Base-by-base conservation (phyloP, 768 basidiomycete species). In the Termitomyces sp. region DNA sequence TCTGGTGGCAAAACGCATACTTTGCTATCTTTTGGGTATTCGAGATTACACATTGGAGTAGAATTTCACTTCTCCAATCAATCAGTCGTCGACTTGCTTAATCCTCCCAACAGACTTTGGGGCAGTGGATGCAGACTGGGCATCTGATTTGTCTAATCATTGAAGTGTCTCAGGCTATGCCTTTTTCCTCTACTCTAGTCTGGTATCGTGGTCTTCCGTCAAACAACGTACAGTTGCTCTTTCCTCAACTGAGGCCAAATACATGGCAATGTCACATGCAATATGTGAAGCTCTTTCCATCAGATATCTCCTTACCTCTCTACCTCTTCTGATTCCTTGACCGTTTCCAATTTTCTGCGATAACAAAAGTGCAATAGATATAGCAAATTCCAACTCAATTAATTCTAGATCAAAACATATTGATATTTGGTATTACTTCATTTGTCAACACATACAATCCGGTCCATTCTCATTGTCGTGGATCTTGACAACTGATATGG, bases 1-100 rank as follows among this genome's bases (percentile, higher is more conserved):
- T 44, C 48, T 64, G 0, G 71, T 70, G 0, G 67, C 67, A 3
- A 71, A 73, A 56, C 60, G 60, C 31, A 59, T 71, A 15, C 59
- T 71, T 10, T 56, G 64, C 0, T 75, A 77, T 48, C 64, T 77
- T 0, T 46, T 62, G 7, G 72, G 70, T 0, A 70, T 73, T 0
- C 18, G 46, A 1, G 59, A 70, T 20, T 53, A 56, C 3, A 20
- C 48, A 0, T 48, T 73, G 0, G 58, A 61, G 9, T 70, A 62
- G 42, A 39, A 53, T 3, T 48, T 55, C 62, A 51, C 54, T 71
- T 18, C 7, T 12, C 41, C 11, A 12, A 4, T n/a, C 23, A 25
- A 13, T 18, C 7, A 43, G 13, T 29, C 29, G 9, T 9, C 29
- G 11, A 12, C 38, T 18, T 12, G 38, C 18, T 12, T 43, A 10